These are phyloP conservation scores for Penicillium thymicola DNA, from an alignment of 2,329 filamentous ascomycete species.

Conservation along the genomic window DNA sequence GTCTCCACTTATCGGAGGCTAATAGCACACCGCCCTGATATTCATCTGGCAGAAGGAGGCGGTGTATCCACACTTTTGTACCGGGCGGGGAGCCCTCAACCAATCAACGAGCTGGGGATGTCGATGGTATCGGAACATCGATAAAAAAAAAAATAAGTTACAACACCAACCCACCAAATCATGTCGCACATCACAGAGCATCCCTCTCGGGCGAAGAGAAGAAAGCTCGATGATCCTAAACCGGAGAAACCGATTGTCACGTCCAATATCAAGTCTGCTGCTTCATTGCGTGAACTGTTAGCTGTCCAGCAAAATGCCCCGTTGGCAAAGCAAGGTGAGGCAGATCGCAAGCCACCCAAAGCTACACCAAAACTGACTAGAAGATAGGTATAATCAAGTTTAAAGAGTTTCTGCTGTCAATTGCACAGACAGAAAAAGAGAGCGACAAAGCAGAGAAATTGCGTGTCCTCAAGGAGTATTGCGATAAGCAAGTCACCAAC, in stretches of 20 bases:
- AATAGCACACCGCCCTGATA: neutral
- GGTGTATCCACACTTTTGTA: neutral
- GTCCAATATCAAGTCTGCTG: slow-evolving; percentile 45
- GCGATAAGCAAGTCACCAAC: slow-evolving; percentile 53
- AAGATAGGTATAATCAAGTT: slow-evolving; percentile 42
- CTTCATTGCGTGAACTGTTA: slow-evolving; percentile 67
- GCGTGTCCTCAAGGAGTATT: slow-evolving; percentile 46
- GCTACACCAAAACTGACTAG: slow-evolving; percentile 1
- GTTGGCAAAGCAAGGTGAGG: slow-evolving; percentile 62
- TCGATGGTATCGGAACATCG: slow-evolving; percentile 25
- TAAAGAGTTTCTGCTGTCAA: slow-evolving; percentile 44
- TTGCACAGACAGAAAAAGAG: slow-evolving; percentile 36
- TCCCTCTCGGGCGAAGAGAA: slow-evolving; percentile 37
- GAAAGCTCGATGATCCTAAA: slow-evolving; percentile 34
- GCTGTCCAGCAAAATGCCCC: slow-evolving; percentile 66
- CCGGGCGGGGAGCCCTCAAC: slow-evolving; percentile 10
- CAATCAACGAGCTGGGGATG: slow-evolving; percentile 21
- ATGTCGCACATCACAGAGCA: slow-evolving; percentile 36
- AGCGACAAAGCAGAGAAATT: slow-evolving; percentile 39
- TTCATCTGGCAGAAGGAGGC: neutral
- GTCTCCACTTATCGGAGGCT: neutral
- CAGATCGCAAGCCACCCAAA: slow-evolving; percentile 30
- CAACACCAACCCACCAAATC: slow-evolving; percentile 21
- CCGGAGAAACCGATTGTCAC: slow-evolving; percentile 10
- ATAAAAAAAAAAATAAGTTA: slow-evolving; percentile 20